Conservation (phyloP, 2,329 filamentous ascomycete genomes). For the Pseudogymnoascus sp. region DNA sequence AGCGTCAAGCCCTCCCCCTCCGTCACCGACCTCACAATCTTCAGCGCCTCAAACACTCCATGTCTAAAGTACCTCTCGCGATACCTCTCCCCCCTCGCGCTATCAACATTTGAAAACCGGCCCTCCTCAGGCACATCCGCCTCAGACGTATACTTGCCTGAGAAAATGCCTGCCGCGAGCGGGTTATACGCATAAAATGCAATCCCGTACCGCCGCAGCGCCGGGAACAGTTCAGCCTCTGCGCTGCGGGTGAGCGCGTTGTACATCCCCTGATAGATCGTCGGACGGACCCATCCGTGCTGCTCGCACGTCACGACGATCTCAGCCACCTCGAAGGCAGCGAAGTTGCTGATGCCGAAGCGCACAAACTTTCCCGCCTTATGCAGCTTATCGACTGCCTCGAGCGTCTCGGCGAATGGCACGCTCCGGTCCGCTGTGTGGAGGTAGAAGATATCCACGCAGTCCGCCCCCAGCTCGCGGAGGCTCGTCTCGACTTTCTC, state of each 20-base stretch:
- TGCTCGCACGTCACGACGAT: conserved; percentile 70
- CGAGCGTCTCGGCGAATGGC: conserved; percentile 72
- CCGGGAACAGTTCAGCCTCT: conserved; percentile 65
- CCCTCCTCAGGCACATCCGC: conserved; percentile 49
- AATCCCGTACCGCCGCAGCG: conserved; percentile 66
- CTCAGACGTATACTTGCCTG: conserved; percentile 50
- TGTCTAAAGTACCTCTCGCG: conserved; percentile 55
- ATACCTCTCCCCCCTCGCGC: conserved; percentile 39
- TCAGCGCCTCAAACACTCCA: conserved; percentile 51
- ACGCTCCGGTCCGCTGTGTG: conserved; percentile 61
- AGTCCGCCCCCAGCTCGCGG: conserved; percentile 62
- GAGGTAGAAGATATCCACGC: conserved; percentile 71
- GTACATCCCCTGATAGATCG: conserved; percentile 83
- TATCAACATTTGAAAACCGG: conserved; percentile 52
- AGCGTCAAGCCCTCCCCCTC: conserved; percentile 49
- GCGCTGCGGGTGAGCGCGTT: conserved; percentile 70
- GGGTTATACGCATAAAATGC: conserved; percentile 79
- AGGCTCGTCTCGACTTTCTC: conserved; percentile 59
- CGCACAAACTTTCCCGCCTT: conserved; percentile 74
- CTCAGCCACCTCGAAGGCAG: conserved; percentile 81
- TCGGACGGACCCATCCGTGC: conserved; percentile 70
- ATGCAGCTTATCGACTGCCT: conserved; percentile 71
- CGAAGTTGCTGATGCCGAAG: conserved; percentile 75
- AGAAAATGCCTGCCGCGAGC: conserved; percentile 70
- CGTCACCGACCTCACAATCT: conserved; percentile 50